Percentiles rank a stretch among this genome's conserved stretches.
Conservation (phyloP, 805 yeast genomes). For the Saccharomyces mikatae region DNA sequence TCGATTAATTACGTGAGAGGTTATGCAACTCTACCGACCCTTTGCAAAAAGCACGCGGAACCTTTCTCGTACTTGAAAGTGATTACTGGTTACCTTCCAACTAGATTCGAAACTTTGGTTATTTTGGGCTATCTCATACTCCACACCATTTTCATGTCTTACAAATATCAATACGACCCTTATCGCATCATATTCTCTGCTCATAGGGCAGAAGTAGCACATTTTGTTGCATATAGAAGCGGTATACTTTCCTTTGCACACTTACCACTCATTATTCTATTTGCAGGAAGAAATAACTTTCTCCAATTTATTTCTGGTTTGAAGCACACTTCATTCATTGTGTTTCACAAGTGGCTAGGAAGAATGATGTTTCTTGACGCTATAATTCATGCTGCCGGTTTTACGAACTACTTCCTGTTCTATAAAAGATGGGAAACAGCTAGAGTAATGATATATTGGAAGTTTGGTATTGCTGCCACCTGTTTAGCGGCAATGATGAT, state of each 20-base stretch:
- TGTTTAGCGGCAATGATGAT: slow-evolving; percentile 23
- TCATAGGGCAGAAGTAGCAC: slow-evolving; percentile 12
- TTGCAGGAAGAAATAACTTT: slow-evolving; percentile 70
- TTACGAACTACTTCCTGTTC: slow-evolving; percentile 30
- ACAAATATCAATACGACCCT: slow-evolving; percentile 12
- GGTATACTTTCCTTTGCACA: slow-evolving; percentile 40
- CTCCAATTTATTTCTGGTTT: slow-evolving; percentile 54
- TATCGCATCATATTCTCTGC: slow-evolving; percentile 10
- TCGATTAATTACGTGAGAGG: slow-evolving; percentile 14
- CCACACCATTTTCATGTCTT: slow-evolving; percentile 9
- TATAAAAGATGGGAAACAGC: slow-evolving; percentile 7
- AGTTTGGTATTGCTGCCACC: slow-evolving; percentile 37
- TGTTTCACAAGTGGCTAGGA: slow-evolving; percentile 55
- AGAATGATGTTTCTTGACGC: slow-evolving; percentile 34
- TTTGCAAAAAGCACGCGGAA: slow-evolving; percentile 15
- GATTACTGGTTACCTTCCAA: slow-evolving; percentile 15
- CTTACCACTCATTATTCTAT: slow-evolving; percentile 49
- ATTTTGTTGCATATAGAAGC: slow-evolving; percentile 38
- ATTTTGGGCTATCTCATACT: slow-evolving; percentile 13
- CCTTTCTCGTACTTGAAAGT: slow-evolving; percentile 6
- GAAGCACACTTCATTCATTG: slow-evolving; percentile 53
- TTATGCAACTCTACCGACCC: slow-evolving; percentile 10
- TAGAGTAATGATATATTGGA: slow-evolving; percentile 27
- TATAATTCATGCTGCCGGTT: slow-evolving; percentile 34
- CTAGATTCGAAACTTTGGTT: slow-evolving; percentile 16